Evolutionary conservation across 495 filamentous ascomycete species (phyloP).

Genomic region (Aspergillus incahuasiensis): DNA sequence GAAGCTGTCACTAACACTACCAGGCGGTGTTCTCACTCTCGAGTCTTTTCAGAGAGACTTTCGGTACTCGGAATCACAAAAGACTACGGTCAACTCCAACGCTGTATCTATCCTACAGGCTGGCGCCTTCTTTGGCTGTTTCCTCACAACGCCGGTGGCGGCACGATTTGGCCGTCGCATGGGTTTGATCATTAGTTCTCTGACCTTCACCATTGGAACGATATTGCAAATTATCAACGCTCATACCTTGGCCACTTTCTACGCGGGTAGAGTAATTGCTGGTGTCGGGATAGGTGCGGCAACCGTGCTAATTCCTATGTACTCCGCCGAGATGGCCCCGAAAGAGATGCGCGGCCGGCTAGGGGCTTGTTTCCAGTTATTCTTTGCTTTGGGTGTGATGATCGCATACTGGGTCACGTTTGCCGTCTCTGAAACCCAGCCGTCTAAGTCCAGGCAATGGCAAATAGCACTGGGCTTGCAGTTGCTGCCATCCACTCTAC

Average conservation of each 20-base stretch:
- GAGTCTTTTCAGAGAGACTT: conserved; percentile 38
- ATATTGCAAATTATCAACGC: conserved; percentile 42
- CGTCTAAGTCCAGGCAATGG: conserved; percentile 40
- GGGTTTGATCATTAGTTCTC: conserved; percentile 35
- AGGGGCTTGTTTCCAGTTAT: conserved; percentile 45
- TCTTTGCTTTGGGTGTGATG: conserved; percentile 47
- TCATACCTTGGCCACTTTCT: conserved; percentile 39
- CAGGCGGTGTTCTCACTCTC: conserved; percentile 37
- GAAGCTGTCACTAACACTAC: not conserved
- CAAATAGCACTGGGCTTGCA: conserved; percentile 50
- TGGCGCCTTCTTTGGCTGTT: conserved; percentile 43
- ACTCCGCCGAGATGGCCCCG: conserved; percentile 48
- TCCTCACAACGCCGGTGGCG: conserved; percentile 44
- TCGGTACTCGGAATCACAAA: conserved; percentile 26
- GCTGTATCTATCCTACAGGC: conserved; percentile 40
- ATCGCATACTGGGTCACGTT: conserved; percentile 48
- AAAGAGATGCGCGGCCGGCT: conserved; percentile 50
- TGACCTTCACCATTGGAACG: conserved; percentile 41
- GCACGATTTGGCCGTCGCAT: conserved; percentile 37
- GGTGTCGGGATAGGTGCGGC: conserved; percentile 54
- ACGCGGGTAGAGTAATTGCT: conserved; percentile 45
- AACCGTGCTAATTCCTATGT: conserved; percentile 52
- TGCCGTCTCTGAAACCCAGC: conserved; percentile 35
- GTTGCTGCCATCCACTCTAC: conserved; percentile 38
- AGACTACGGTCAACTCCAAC: conserved; percentile 37